Conservation (phyloP, 768 basidiomycete species). For the Suillus brevipes region DNA sequence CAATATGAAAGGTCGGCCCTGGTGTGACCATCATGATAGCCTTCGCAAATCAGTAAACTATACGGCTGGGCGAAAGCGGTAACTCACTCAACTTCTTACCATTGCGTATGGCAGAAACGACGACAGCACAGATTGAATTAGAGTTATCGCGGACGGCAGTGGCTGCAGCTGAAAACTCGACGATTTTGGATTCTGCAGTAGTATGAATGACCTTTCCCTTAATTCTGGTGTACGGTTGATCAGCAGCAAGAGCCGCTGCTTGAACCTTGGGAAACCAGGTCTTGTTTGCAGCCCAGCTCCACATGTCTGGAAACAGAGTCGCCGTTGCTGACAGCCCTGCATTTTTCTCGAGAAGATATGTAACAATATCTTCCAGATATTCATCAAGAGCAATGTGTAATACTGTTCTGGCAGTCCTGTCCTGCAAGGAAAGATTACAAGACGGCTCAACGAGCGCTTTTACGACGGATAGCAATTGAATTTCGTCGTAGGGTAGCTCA, state of each 20-base stretch:
- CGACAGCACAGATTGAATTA: neutral
- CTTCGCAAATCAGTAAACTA: neutral
- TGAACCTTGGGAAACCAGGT: neutral
- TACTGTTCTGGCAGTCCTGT: neutral
- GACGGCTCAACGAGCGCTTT: neutral
- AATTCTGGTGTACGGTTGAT: neutral
- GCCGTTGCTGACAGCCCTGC: neutral
- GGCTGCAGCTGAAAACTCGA: neutral
- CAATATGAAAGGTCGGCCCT: neutral
- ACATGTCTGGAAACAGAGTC: neutral
- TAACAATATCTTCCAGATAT: neutral
- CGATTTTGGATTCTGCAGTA: neutral
- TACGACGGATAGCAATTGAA: neutral
- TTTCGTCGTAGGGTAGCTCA: neutral
- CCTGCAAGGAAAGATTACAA: neutral
- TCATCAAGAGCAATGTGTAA: neutral
- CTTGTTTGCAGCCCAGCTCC: neutral
- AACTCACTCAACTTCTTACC: neutral
- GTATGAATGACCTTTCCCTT: neutral
- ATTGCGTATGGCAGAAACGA: neutral
- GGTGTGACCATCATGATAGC: rapidly evolving
- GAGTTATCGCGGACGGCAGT: neutral
- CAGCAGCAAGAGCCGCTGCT: neutral
- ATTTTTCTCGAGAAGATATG: neutral
- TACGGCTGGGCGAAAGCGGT: neutral